Percentiles rank a stretch among this genome's conserved stretches.
Conservation (phyloP, 768 basidiomycete species). For the Mycena capillaripes region DNA sequence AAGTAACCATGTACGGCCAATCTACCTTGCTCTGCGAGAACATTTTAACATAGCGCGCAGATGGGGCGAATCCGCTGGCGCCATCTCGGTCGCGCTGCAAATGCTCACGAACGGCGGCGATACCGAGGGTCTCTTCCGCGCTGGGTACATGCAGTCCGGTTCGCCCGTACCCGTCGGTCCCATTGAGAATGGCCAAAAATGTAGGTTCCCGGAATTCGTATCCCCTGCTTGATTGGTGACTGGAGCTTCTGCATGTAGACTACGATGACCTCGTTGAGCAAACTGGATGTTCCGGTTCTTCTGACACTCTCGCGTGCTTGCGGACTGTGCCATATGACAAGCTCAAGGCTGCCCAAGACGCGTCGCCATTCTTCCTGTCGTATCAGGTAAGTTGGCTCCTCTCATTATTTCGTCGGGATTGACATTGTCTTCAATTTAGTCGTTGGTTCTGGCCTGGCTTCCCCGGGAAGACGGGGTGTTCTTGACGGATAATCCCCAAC, state of each 20-base stretch:
- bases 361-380: constrained; percentile 55
- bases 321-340: constrained; percentile 50
- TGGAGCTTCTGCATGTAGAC: constrained; percentile 29
- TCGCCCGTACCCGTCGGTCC: constrained; percentile 60
- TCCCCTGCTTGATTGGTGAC: too few relatives aligned
- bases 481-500: constrained; percentile 57
- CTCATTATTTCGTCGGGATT: background rate
- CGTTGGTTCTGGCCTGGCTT: constrained; percentile 58
- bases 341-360: constrained; percentile 58
- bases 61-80: constrained; percentile 71
- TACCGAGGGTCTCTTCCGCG: constrained; percentile 63
- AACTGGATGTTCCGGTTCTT: constrained; percentile 54
- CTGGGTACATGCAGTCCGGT: constrained; percentile 65
- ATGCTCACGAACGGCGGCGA: constrained; percentile 62
- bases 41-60: constrained; percentile 41
- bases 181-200: constrained; percentile 59
- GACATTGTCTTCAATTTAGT: constrained; percentile 40
- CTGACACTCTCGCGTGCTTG: constrained; percentile 61
- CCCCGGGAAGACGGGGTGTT: constrained; percentile 66
- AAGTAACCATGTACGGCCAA: constrained; percentile 61
- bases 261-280: constrained; percentile 58
- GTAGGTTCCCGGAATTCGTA: constrained; percentile 27
- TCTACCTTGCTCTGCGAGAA: background rate
- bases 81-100: constrained; percentile 65
- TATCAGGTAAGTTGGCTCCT: constrained; percentile 51